These are phyloP conservation scores for Entelexis paramagnoliae DNA, from an alignment of 1,139 yeast genomes.

Conservation along the genomic window DNA sequence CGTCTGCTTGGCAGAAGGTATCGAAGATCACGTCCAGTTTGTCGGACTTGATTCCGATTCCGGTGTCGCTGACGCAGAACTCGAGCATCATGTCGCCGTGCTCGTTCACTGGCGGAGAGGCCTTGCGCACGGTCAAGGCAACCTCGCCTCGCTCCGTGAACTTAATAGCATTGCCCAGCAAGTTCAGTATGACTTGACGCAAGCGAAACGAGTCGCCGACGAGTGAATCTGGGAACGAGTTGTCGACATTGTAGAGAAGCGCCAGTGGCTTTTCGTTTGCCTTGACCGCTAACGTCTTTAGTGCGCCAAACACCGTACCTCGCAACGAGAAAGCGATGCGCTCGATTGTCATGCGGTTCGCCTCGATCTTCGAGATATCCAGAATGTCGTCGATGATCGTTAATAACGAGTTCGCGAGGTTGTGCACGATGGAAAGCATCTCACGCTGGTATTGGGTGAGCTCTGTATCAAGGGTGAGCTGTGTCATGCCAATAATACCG, in stretches of 20 bases:
- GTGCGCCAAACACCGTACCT: conserved; percentile 80
- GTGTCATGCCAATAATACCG: conserved; percentile 90
- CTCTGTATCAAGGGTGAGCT: conserved; percentile 74
- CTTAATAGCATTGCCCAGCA: conserved; percentile 82
- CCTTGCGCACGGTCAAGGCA: conserved; percentile 35
- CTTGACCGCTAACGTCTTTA: conserved; percentile 76
- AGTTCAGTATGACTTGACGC: conserved; percentile 70
- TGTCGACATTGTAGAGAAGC: conserved; percentile 69
- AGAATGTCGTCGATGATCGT: conserved; percentile 81
- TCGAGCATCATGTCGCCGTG: conserved; percentile 56
- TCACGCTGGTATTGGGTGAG: conserved; percentile 81
- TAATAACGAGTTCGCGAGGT: conserved; percentile 68
- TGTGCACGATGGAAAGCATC: conserved; percentile 79
- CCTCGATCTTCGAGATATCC: conserved; percentile 86
- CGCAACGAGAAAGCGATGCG: conserved; percentile 75
- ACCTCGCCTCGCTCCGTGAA: conserved; percentile 77
- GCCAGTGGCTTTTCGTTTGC: conserved; percentile 78
- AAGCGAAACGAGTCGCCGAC: conserved; percentile 81
- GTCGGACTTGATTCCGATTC: conserved; percentile 78
- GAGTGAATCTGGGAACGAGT: conserved; percentile 74
- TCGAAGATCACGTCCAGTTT: conserved; percentile 75
- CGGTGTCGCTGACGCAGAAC: conserved; percentile 81
- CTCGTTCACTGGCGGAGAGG: conserved; percentile 28
- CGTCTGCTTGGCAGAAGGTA: conserved; percentile 87
- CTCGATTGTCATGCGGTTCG: conserved; percentile 84